Evolutionary conservation across 148 eudicot genomes (phyloP), one percentile per base, ranked within the genome.

Genomic region (Silene conica): DNA sequence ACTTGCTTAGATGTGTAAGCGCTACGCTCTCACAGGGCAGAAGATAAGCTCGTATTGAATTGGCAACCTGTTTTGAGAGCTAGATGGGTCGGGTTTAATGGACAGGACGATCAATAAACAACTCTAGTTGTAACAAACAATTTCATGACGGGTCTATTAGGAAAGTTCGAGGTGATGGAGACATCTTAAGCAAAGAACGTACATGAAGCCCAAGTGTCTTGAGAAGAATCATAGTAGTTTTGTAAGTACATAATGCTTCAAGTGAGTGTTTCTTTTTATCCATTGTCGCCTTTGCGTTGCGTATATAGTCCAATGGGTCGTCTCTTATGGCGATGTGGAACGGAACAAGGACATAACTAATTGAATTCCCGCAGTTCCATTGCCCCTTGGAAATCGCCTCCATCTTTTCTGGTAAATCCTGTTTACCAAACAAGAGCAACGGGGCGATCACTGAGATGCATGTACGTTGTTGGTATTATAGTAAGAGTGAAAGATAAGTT

Each of bases 191-290:
- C 1, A 5, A 4, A n/a, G 41, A 19, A 16, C 16, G 21, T 84
- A 88, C 90, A 85, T 80, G 54, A 21, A 58, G 28, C 3, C 94
- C 92, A 20, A 87, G 64, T 8, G 70, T 45, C 68, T 82, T 79
- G 63, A 85, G 75, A 4, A 81, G 12, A 18, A 82, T 13, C 59
- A n/a, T 62, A 28, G 68, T 79, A 10, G 63, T 21, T 1, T 72
- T 21, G 46, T 56, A 86, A 1, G 88, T 63, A 48, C 68, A 74
- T 16, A 74, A 23, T 20, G 89, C 82, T 78, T 86, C 97, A 54
- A 87, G 82, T 0, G 97, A 92, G 15, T 54, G 79, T 69, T 92
- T 92, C 78, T 89, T 92, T 38, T 78, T 76, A n/a, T 88, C 92
- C 25, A 86, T 79, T 1, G 73, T 76, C 8, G 88, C 83, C 76